Evolutionary conservation across 371 early-diverging fungal genomes (phyloP).

Genomic region (Fennellomyces sp.): DNA sequence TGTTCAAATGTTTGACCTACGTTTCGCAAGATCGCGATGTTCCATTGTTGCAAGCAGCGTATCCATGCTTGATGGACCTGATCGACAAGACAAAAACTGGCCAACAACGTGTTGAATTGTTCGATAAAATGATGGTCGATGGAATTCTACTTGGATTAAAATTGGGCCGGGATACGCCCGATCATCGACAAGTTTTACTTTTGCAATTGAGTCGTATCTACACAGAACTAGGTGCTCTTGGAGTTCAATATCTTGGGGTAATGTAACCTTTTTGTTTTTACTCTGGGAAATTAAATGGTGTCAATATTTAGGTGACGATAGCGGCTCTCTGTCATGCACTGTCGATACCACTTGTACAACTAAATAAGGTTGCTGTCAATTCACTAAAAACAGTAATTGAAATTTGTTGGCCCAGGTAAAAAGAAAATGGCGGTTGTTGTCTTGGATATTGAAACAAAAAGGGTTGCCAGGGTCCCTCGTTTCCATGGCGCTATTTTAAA

Average conservation of each 20-base stretch:
- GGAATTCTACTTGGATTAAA: conserved; percentile 30
- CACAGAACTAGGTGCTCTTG: conserved; percentile 19
- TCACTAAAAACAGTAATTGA: conserved; percentile 24
- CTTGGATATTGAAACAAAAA: neutral
- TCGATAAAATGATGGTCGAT: conserved; percentile 33
- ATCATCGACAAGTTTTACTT: conserved; percentile 20
- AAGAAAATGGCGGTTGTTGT: neutral
- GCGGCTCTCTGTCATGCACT: conserved; percentile 14
- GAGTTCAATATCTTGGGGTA: conserved; percentile 39
- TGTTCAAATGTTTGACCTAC: conserved; percentile 40
- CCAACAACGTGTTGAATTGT: conserved; percentile 17
- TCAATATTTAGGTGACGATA: conserved; percentile 9
- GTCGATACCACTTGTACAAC: neutral
- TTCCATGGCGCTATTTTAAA: conserved; percentile 26
- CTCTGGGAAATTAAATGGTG: neutral
- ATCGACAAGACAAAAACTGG: conserved; percentile 18
- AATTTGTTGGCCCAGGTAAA: conserved; percentile 43
- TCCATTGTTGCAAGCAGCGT: conserved; percentile 23
- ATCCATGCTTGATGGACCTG: conserved; percentile 35
- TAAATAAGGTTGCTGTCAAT: conserved; percentile 18
- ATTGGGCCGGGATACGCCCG: conserved; percentile 27
- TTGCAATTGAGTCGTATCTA: conserved; percentile 21
- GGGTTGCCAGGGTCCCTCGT: conserved; percentile 17
- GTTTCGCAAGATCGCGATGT: conserved; percentile 31
- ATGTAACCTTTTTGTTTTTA: neutral